phyloP scores from a whole-genome alignment of 2,329 filamentous ascomycete genomes.

The Diaporthe citri region DNA sequence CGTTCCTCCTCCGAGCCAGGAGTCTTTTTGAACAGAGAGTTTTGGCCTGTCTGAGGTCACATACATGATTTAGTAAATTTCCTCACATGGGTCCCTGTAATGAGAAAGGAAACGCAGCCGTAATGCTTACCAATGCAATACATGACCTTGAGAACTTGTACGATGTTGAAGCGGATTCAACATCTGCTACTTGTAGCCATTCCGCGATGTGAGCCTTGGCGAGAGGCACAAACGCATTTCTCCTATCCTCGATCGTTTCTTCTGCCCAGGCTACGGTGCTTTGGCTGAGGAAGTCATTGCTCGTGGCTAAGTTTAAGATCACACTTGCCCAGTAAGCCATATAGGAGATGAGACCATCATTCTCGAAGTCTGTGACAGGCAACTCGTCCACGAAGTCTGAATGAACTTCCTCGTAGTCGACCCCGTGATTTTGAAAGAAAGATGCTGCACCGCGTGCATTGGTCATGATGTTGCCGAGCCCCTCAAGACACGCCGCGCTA shows the following conservation, averaged over 20 bases:
- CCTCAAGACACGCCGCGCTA: not conserved
- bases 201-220: not conserved
- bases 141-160: slow-evolving; percentile 1
- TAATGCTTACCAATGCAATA: not conserved
- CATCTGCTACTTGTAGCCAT: not conserved
- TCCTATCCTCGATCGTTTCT: not conserved
- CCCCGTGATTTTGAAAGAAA: not conserved
- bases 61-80: not conserved
- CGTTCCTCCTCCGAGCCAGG: not conserved
- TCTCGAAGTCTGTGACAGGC: not conserved
- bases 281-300: not conserved
- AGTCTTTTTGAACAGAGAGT: not conserved
- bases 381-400: not conserved
- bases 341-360: not conserved
- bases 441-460: not conserved
- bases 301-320: not conserved
- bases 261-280: not conserved
- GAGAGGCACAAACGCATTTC: not conserved
- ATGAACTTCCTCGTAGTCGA: not conserved
- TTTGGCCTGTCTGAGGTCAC: not conserved
- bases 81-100: not conserved
- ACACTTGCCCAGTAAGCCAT: not conserved
- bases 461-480: slow-evolving; percentile 7
- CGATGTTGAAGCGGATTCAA: not conserved
- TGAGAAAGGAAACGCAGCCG: not conserved